A percentile compares a stretch with the other conserved stretches of the same genome.
phyloP scores from a whole-genome alignment of 2,329 filamentous ascomycete species.

The Aspergillus latus region DNA sequence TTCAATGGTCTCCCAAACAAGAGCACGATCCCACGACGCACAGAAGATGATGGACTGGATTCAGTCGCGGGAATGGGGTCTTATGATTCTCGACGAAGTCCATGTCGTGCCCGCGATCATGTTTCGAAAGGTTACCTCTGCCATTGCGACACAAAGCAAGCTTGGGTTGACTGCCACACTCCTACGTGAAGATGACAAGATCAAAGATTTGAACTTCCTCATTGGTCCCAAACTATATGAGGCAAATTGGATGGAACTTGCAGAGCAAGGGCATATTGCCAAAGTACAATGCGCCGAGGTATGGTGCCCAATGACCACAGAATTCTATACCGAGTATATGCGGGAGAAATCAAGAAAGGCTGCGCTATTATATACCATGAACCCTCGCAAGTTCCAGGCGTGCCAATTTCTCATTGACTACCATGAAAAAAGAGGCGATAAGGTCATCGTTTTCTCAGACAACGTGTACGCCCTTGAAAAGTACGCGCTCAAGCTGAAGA shows the following conservation, averaged over 20 bases:
- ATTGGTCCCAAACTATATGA: conserved; percentile 98
- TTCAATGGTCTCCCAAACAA: conserved; percentile 94
- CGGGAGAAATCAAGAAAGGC: conserved; percentile 66
- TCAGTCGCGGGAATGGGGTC: conserved; percentile 84
- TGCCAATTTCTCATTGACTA: conserved; percentile 99
- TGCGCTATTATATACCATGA: conserved; percentile 87
- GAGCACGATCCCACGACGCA: conserved; percentile 84
- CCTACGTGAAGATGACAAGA: conserved; percentile 96
- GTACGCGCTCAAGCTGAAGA: conserved; percentile 79
- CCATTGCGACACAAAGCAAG: conserved; percentile 93
- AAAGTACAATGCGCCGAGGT: conserved; percentile 97
- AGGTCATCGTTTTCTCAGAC: conserved; percentile 97
- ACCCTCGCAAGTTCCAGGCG: conserved; percentile 93
- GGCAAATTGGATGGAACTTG: conserved; percentile 98
- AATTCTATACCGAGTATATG: conserved; percentile 95
- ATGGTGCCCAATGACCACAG: conserved; percentile 98
- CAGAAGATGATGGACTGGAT: conserved; percentile 98
- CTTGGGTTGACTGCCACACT: conserved; percentile 91
- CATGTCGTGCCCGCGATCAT: conserved; percentile 97
- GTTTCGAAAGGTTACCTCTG: conserved; percentile 89
- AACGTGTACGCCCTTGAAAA: conserved; percentile 89
- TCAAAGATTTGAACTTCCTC: conserved; percentile 92
- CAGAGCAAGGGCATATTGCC: conserved; percentile 94
- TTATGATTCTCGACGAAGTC: conserved; percentile 96
- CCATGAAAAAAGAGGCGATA: conserved; percentile 90